Evolutionary conservation across 2,329 filamentous ascomycete species (phyloP), one percentile per base, ranked within the genome.

Genomic region (Penicillium freii): DNA sequence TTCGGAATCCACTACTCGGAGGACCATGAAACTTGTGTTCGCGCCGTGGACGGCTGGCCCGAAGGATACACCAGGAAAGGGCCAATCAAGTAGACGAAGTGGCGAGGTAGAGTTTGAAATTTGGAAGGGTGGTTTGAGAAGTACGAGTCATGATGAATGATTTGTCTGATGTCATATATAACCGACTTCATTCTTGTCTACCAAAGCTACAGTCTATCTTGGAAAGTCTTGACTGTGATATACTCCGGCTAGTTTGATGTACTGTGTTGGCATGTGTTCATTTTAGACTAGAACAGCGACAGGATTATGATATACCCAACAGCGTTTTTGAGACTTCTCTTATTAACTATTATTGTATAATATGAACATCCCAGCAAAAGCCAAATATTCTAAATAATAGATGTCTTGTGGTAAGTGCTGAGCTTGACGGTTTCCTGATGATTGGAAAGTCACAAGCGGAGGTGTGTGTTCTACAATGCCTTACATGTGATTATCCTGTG

Each of bases 11-110:
- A 56, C 59, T 40, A 70, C 89, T 86, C 82, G 83, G 62, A 80
- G 93, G 57, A 91, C 86, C 80, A 86, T 96, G 81, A 95, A 92
- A 73, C 84, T 97, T 9, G 93, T 96, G 1, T 97, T 96, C 78
- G 89, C 91, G 48, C 84, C 90, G 1, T 94, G 95, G 83, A 83
- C 84, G 4, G 75, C 78, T 2, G 81, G 81, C 1, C 79, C 78
- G 60, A 78, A 83, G 17, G 71, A 80, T n/a, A 51, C 77, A 81
- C 11, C 61, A 81, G 52, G 68, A 76, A 1, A 78, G 77, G 8
- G 84, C 84, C 27, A 40, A 45, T 4, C 13, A 44, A 27, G 29
- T 10, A 47, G 11, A 33, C 40, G 36, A 13, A 56, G 43, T 34
- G 62, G 68, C 7, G 73, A 75, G 15, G 80, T 87, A 4, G 87